Conservation (phyloP, 768 basidiomycete genomes). For the Lactifluus echinatus region DNA sequence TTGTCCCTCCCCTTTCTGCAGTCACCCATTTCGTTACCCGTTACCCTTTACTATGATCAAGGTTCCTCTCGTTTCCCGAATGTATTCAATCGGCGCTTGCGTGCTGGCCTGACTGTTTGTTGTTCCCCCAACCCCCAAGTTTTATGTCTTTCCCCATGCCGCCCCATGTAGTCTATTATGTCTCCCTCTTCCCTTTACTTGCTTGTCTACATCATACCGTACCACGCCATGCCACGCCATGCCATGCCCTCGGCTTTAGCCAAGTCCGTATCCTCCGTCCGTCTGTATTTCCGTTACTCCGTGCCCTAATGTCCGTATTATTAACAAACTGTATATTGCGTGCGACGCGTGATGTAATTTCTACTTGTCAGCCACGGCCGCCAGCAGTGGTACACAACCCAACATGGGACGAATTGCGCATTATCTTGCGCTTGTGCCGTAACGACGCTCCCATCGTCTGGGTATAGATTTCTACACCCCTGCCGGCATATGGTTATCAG, state of each 20-base stretch:
- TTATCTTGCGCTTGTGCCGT: constrained; percentile 7
- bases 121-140: not conserved
- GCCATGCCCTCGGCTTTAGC: not conserved
- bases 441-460: not conserved
- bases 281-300: constrained; percentile 1
- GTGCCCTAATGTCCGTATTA: constrained; percentile 5
- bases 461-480: not conserved
- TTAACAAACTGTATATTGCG: not conserved
- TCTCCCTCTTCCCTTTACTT: not conserved
- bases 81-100: constrained; percentile 4
- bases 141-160: not conserved
- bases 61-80: not conserved
- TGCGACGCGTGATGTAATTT: constrained; percentile 3
- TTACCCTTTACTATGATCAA: not conserved
- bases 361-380: constrained; percentile 3
- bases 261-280: constrained; percentile 3
- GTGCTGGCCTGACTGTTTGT: not conserved
- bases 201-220: not conserved
- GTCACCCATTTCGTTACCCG: constrained; percentile 1
- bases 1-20: not conserved
- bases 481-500: constrained; percentile 7
- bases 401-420: not conserved
- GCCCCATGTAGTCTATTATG: constrained; percentile 2
- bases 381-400: not conserved
- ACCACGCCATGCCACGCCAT: not conserved